Conservation (phyloP, 768 basidiomycete genomes). For the Lactifluus volemus region DNA sequence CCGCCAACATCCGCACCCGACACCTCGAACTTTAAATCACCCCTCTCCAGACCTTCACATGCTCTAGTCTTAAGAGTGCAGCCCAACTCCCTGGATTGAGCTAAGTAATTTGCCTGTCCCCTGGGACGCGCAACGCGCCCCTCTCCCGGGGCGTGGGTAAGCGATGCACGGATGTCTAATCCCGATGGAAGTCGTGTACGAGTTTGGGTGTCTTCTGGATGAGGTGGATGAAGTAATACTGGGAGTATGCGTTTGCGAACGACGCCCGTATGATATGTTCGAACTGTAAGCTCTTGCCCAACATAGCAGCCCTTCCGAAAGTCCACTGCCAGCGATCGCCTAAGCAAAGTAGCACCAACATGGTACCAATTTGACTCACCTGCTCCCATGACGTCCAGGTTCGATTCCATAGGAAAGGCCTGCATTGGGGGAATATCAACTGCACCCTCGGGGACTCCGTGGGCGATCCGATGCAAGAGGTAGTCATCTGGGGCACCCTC, state of each 20-base stretch:
- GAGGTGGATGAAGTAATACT: slow-evolving; percentile 43
- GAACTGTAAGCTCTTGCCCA: slow-evolving; percentile 93
- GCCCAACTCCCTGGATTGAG: slow-evolving; percentile 48
- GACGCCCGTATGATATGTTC: slow-evolving; percentile 91
- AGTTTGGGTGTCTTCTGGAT: background rate
- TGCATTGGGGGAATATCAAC: slow-evolving; percentile 67
- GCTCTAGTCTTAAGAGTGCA: slow-evolving; percentile 80
- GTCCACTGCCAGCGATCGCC: slow-evolving; percentile 51
- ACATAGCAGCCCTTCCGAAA: slow-evolving; percentile 98
- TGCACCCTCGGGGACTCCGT: slow-evolving; percentile 83
- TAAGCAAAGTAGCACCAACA: slow-evolving; percentile 7
- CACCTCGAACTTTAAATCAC: slow-evolving; percentile 35
- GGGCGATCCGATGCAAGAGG: slow-evolving; percentile 65
- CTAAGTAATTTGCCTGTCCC: slow-evolving; percentile 70
- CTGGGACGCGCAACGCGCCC: slow-evolving; percentile 48
- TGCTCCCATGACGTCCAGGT: slow-evolving; percentile 91
- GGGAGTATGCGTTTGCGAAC: slow-evolving; percentile 87
- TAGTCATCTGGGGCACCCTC: slow-evolving; percentile 48
- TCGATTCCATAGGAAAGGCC: slow-evolving; percentile 90
- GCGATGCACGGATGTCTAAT: slow-evolving; percentile 26
- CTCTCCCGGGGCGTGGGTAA: slow-evolving; percentile 22
- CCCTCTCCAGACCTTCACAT: slow-evolving; percentile 47
- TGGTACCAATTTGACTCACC: slow-evolving; percentile 41
- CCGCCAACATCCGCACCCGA: slow-evolving; percentile 18
- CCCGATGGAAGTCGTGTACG: slow-evolving; percentile 9